These are phyloP conservation scores for Carallia pectinifolia DNA, from an alignment of 345 rosid species.

Conservation along the genomic window DNA sequence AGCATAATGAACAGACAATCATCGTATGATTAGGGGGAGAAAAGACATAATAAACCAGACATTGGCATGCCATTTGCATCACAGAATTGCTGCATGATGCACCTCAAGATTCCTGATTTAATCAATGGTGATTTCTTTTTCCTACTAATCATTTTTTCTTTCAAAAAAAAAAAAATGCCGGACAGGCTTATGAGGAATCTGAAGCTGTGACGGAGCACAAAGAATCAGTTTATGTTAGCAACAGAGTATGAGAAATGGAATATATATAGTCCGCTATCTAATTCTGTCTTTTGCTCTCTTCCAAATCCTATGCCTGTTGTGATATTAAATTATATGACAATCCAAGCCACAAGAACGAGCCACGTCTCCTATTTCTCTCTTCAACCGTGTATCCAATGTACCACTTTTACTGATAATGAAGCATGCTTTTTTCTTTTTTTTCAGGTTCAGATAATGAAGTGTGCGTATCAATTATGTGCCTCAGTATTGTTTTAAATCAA, in stretches of 20 bases:
- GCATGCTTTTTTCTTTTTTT: no score
- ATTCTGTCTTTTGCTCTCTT: background rate
- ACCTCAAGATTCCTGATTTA: no score
- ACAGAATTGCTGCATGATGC: no score
- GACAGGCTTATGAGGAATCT: constrained; percentile 65
- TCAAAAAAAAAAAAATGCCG: background rate
- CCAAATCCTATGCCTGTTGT: background rate
- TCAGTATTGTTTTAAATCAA: no score
- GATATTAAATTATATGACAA: background rate
- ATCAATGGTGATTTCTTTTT: background rate
- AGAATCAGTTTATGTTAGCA: background rate
- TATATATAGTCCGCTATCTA: background rate
- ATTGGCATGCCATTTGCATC: no score
- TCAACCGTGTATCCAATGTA: constrained; percentile 18
- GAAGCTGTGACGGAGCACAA: constrained; percentile 40
- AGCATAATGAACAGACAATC: no score
- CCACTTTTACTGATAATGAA: no score
- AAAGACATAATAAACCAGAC: no score
- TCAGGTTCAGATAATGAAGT: no score
- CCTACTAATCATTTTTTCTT: background rate
- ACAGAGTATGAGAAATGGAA: background rate
- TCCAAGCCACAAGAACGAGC: background rate
- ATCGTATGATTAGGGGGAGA: no score
- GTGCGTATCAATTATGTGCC: no score
- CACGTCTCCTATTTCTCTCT: background rate